Evolutionary conservation across 345 rosid species (phyloP).

Genomic region (Corymbia maculata): DNA sequence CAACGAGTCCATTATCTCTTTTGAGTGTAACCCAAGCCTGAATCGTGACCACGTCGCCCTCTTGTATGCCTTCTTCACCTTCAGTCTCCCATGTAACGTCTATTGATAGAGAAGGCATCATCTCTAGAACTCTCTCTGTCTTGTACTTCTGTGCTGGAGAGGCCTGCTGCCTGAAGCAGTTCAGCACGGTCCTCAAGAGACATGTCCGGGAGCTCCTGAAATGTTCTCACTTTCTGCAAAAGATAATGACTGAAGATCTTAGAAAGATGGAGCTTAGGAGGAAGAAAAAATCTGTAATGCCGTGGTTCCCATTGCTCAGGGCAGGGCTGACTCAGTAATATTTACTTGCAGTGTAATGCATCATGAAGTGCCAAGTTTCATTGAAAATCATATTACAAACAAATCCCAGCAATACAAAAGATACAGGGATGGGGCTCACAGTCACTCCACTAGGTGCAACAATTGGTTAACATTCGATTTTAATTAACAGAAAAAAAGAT

Average conservation of each 20-base stretch:
- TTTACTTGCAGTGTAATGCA: background rate
- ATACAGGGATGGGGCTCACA: background rate
- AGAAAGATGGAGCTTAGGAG: background rate
- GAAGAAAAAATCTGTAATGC: background rate
- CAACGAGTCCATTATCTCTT: slow-evolving; percentile 66
- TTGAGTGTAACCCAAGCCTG: slow-evolving; percentile 84
- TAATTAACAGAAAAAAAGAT: background rate
- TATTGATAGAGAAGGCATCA: slow-evolving; percentile 78
- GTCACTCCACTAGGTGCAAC: background rate
- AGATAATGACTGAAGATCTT: background rate
- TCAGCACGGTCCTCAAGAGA: slow-evolving; percentile 60
- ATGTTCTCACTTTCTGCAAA: slow-evolving; percentile 82
- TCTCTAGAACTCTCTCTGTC: slow-evolving; percentile 78
- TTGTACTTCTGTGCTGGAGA: slow-evolving; percentile 52
- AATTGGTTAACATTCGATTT: background rate
- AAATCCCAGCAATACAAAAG: background rate
- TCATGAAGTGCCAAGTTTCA: background rate
- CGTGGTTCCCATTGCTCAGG: background rate
- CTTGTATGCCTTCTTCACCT: slow-evolving; percentile 96
- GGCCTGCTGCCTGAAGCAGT: slow-evolving; percentile 72
- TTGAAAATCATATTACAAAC: background rate
- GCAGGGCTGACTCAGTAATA: background rate
- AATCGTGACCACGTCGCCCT: slow-evolving; percentile 75
- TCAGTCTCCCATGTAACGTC: slow-evolving; percentile 85
- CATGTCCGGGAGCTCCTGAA: slow-evolving; percentile 78